phyloP scores from a whole-genome alignment of 2,329 filamentous ascomycete species.

The Ceratocystis diversiconidia region DNA sequence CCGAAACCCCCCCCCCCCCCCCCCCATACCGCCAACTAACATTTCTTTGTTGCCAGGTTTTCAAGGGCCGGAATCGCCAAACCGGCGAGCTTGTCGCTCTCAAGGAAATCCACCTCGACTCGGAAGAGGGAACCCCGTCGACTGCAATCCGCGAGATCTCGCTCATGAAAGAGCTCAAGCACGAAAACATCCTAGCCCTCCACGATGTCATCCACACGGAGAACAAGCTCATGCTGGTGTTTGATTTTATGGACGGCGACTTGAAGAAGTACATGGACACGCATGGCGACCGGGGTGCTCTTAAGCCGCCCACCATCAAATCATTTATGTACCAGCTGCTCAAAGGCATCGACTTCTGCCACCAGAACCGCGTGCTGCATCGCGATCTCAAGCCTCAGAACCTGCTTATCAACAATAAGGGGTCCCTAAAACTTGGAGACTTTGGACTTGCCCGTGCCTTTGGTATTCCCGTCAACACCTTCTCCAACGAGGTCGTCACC shows the following conservation, averaged over 20 bases:
- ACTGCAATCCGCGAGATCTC: slow-evolving; percentile 98
- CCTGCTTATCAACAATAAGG: slow-evolving; percentile 83
- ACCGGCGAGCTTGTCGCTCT: slow-evolving; percentile 92
- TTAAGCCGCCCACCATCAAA: slow-evolving; percentile 86
- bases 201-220: slow-evolving; percentile 99
- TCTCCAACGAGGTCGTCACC: slow-evolving; percentile 95
- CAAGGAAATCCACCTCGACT: slow-evolving; percentile 98
- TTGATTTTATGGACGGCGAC: slow-evolving; percentile 97
- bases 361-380: slow-evolving; percentile 91
- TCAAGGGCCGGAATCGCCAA: slow-evolving; percentile 94
- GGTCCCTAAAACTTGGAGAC: slow-evolving; percentile 81
- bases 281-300: slow-evolving; percentile 71
- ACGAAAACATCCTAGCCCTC: slow-evolving; percentile 93
- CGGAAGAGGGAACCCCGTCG: slow-evolving; percentile 91
- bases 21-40: not conserved
- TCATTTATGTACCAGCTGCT: slow-evolving; percentile 98
- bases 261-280: slow-evolving; percentile 98
- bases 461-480: slow-evolving; percentile 94
- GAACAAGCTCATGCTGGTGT: slow-evolving; percentile 99
- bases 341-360: slow-evolving; percentile 91
- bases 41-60: slow-evolving; percentile 47
- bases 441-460: slow-evolving; percentile 91
- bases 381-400: slow-evolving; percentile 95
- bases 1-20: too few relatives aligned
- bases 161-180: slow-evolving; percentile 97